Base-by-base conservation (phyloP, 2,329 filamentous ascomycete genomes). In the Penicillium olsonii region DNA sequence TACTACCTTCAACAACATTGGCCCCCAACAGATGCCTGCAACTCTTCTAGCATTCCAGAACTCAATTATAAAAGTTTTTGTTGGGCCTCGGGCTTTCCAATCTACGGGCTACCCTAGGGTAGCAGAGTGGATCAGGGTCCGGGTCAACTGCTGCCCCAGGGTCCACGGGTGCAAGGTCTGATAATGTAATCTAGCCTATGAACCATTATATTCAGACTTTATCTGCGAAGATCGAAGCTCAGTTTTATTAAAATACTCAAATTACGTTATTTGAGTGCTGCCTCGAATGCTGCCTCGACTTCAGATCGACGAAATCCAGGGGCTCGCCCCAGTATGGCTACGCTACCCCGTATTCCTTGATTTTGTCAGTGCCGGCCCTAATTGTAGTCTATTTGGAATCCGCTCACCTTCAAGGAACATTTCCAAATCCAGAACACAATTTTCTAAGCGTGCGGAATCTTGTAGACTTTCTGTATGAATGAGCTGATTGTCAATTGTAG, bases 241-340 rank as follows among this genome's bases (percentile, higher is more conserved):
- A n/a, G n/a, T 24, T 24, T 24, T 4, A 24, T 24, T 24, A 24
- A 24, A 24, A 24, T 24, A 24, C 22, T 24, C n/a, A n/a, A 24
- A 4, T 24, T 24, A 8, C 22, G 22, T 5, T 24, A 31, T 22
- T 39, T 45, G 14, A 45, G 29, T 29, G 43, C 35, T 10, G 35
- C 27, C 5, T 10, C 17, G 15, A 45, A 45, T n/a, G 26, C 35
- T 10, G 11, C 4, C 20, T 39, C 43, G 14, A 45, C 43, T 31
- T 39, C 43, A 14, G 19, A 24, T 45, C 35, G 34, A 10, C 42
- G 42, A n/a, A 45, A 45, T 14, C 42, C 42, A 11, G 43, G 35
- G 10, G 35, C 35, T 22, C 43, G 43, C 22, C 43, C 43, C 29
- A 45, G 14, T 15, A 39, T 45, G 22, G 43, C 35, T 11, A 45